These are phyloP conservation scores for Cutaneotrichosporon sp. DNA, from an alignment of 1,284 basidiomycete species.

Conservation along the genomic window DNA sequence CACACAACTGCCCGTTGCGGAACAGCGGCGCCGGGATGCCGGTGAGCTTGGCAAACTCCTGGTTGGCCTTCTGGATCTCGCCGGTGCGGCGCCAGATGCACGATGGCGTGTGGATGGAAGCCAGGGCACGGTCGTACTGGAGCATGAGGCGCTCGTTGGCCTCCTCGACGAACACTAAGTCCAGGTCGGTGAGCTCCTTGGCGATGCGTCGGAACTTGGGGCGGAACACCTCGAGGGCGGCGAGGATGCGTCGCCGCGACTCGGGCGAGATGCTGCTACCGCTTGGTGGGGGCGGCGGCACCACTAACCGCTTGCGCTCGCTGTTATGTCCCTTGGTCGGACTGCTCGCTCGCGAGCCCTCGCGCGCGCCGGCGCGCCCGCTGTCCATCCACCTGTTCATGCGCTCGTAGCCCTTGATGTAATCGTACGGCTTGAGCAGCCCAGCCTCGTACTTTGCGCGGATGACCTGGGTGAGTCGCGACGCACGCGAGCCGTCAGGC, in stretches of 20 bases:
- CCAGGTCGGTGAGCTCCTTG: slow-evolving; percentile 86
- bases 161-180: slow-evolving; percentile 97
- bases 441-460: slow-evolving; percentile 97
- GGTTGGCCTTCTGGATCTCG: slow-evolving; percentile 97
- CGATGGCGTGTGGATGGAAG: slow-evolving; percentile 92
- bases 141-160: slow-evolving; percentile 93
- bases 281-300: slow-evolving; percentile 23
- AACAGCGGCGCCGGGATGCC: slow-evolving; percentile 42
- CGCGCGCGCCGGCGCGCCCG: slow-evolving; percentile 58
- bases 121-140: slow-evolving; percentile 95
- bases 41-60: slow-evolving; percentile 61
- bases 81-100: slow-evolving; percentile 97
- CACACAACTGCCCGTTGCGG: slow-evolving; percentile 75
- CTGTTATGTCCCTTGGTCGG: slow-evolving; percentile 16
- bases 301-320: neutral
- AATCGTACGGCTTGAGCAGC: slow-evolving; percentile 91
- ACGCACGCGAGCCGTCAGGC: slow-evolving; percentile 84
- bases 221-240: slow-evolving; percentile 74
- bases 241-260: slow-evolving; percentile 78
- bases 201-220: slow-evolving; percentile 94
- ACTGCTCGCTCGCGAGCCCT: slow-evolving; percentile 13
- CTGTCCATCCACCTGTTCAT: slow-evolving; percentile 90
- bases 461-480: slow-evolving; percentile 88
- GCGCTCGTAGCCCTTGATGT: slow-evolving; percentile 89
- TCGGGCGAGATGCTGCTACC: slow-evolving; percentile 67